These are phyloP conservation scores for Neonectria hederae DNA, from an alignment of 2,329 filamentous ascomycete species.

Conservation along the genomic window DNA sequence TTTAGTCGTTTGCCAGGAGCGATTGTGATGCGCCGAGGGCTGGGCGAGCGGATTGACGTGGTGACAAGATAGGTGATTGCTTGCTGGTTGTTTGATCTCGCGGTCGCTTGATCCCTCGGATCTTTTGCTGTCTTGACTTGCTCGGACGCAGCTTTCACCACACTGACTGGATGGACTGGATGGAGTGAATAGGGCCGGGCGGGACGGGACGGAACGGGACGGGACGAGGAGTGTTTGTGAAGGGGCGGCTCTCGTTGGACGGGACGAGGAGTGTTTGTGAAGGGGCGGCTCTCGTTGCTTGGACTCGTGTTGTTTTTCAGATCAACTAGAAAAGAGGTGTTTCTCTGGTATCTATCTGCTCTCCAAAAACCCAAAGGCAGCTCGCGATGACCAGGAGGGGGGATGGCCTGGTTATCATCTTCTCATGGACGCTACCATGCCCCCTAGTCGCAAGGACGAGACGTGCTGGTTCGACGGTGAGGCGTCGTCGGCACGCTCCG, in stretches of 20 bases:
- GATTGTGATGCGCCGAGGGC: background rate
- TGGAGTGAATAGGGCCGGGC: background rate
- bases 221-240: background rate
- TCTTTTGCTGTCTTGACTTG: background rate
- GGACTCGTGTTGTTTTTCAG: background rate
- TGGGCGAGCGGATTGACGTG: background rate
- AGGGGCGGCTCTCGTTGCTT: background rate
- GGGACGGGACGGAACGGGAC: background rate
- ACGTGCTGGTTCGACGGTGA: background rate
- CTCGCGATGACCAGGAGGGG: background rate
- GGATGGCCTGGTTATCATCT: slow-evolving; percentile 3
- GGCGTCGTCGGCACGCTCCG: slow-evolving; percentile 12
- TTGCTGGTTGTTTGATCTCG: background rate
- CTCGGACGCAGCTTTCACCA: background rate
- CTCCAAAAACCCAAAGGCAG: background rate
- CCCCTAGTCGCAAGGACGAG: background rate
- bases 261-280: background rate
- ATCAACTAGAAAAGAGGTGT: background rate
- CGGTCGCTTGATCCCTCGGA: background rate
- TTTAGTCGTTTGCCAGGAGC: background rate
- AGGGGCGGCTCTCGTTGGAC: background rate
- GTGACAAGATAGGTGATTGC: background rate
- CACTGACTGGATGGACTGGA: background rate
- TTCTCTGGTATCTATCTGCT: background rate
- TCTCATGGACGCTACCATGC: background rate